Percentiles rank a stretch among this genome's conserved stretches.
Conservation (phyloP, 2,329 filamentous ascomycete species). For the Venturia effusa region DNA sequence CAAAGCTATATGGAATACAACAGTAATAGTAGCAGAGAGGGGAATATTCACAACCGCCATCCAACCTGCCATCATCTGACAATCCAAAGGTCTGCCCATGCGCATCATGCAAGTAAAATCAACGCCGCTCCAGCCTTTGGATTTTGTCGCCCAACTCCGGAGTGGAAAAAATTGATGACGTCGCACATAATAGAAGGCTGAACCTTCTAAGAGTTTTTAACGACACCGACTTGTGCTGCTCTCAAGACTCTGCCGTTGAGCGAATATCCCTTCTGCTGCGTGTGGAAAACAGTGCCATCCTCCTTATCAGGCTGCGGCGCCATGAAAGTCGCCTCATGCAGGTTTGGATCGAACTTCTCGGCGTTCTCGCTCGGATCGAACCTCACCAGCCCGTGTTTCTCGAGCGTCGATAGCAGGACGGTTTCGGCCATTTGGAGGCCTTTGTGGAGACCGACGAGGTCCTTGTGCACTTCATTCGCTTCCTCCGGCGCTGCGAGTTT, state of each 20-base stretch:
- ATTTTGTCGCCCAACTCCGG: neutral
- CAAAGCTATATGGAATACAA: neutral
- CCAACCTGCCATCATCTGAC: neutral
- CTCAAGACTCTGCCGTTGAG: constrained; percentile 83
- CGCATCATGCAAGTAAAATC: neutral
- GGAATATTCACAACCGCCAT: neutral
- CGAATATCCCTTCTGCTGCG: constrained; percentile 91
- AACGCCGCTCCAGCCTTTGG: constrained; percentile 1
- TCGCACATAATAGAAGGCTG: neutral
- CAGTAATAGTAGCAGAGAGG: constrained; percentile 4
- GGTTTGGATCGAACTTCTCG: constrained; percentile 91
- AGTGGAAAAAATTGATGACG: neutral
- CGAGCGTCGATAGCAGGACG: constrained; percentile 76
- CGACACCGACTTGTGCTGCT: constrained; percentile 91
- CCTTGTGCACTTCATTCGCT: constrained; percentile 33
- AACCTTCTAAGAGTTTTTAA: constrained; percentile 56
- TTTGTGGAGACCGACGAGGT: constrained; percentile 70
- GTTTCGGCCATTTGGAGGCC: constrained; percentile 92
- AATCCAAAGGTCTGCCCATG: neutral
- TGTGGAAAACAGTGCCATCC: constrained; percentile 80
- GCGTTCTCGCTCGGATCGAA: constrained; percentile 62
- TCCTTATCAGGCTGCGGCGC: constrained; percentile 78
- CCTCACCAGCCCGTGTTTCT: constrained; percentile 88
- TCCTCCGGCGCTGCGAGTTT: constrained; percentile 45
- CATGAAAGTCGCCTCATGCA: constrained; percentile 96